Conservation (phyloP, 352 stramenopile species). For the Lagenidium giganteum region DNA sequence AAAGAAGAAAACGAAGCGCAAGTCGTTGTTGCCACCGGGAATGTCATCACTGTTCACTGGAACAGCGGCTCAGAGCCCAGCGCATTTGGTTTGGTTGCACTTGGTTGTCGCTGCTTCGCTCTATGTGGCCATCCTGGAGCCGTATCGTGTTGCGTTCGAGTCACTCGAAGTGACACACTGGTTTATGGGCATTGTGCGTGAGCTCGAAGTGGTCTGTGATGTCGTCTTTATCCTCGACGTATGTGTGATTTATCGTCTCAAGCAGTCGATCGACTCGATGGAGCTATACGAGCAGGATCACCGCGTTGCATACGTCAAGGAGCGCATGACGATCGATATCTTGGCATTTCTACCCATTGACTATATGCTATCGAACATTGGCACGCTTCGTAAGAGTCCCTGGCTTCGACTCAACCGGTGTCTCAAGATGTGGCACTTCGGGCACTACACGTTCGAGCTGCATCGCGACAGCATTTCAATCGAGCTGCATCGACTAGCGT, state of each 20-base stretch:
- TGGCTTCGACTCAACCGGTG: conserved; percentile 29
- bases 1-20: too few relatives aligned
- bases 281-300: conserved; percentile 39
- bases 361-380: conserved; percentile 18
- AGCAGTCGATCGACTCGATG: conserved; percentile 17
- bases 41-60: conserved; percentile 7
- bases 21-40: background rate
- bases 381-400: conserved; percentile 19
- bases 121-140: conserved; percentile 27
- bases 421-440: conserved; percentile 34
- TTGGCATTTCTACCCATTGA: conserved; percentile 26
- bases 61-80: conserved; percentile 21
- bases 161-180: conserved; percentile 7
- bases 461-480: conserved; percentile 31
- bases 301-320: conserved; percentile 24
- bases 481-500: conserved; percentile 2
- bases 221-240: conserved; percentile 30
- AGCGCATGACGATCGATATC: conserved; percentile 27
- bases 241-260: conserved; percentile 32
- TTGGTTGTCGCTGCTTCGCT: conserved; percentile 18
- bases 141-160: conserved; percentile 33
- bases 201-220: conserved; percentile 22
- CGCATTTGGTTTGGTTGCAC: conserved; percentile 27
- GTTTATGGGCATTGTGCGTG: conserved; percentile 4
- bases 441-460: conserved; percentile 38